These are phyloP conservation scores for Tetrapisispora nanseiensis DNA, from an alignment of 805 yeast genomes.

Conservation along the genomic window DNA sequence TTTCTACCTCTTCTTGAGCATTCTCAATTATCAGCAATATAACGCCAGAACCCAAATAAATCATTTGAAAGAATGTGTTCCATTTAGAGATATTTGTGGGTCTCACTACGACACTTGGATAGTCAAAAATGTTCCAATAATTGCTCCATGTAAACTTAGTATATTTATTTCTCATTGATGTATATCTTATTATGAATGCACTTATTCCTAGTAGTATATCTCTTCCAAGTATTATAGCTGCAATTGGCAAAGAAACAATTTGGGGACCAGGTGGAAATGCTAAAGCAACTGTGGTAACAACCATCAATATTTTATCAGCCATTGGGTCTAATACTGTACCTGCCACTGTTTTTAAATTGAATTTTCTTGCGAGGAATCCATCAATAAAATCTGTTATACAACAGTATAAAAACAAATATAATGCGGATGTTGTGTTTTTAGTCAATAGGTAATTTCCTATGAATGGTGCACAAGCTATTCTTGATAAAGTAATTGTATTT, in stretches of 20 bases:
- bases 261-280: slow-evolving; percentile 40
- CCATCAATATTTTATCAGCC: slow-evolving; percentile 89
- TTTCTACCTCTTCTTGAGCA: slow-evolving; percentile 7
- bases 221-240: slow-evolving; percentile 68
- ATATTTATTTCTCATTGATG: slow-evolving; percentile 32
- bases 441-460: slow-evolving; percentile 71
- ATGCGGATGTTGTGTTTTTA: slow-evolving; percentile 53
- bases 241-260: slow-evolving; percentile 64
- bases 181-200: slow-evolving; percentile 63
- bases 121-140: slow-evolving; percentile 60
- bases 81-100: slow-evolving; percentile 81
- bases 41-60: slow-evolving; percentile 62
- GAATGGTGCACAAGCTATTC: slow-evolving; percentile 75
- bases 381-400: slow-evolving; percentile 87
- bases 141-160: slow-evolving; percentile 42
- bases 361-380: slow-evolving; percentile 82
- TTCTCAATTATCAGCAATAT: slow-evolving; percentile 22
- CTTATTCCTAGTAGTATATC: slow-evolving; percentile 65
- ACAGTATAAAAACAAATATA: slow-evolving; percentile 70
- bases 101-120: slow-evolving; percentile 77
- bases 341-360: slow-evolving; percentile 63
- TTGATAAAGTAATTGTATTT: slow-evolving; percentile 67
- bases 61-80: slow-evolving; percentile 90
- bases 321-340: slow-evolving; percentile 92
- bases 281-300: slow-evolving; percentile 69